Evolutionary conservation across 2,329 filamentous ascomycete species (phyloP), one percentile per base, ranked within the genome.

Genomic region (Nemania sp.): DNA sequence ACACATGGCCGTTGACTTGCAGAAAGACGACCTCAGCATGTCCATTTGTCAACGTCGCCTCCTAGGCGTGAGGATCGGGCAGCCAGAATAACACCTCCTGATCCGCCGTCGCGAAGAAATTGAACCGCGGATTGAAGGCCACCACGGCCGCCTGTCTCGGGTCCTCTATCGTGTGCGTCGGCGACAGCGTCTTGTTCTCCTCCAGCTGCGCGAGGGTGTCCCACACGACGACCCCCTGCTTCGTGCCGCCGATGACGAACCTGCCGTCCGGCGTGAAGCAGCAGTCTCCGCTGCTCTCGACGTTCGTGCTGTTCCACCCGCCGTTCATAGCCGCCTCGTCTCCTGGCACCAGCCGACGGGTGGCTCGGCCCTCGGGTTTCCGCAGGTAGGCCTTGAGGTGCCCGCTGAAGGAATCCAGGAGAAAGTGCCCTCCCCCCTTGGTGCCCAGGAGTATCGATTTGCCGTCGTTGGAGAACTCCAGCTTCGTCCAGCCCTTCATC

Each of bases 401-500:
- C 40, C 94, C 95, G 43, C 91, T 87, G 73, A 97, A 98, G 1
- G 94, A 91, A 73, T 99, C 95, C n/a, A 99, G 80, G 2, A 99
- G 79, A 71, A 95, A 96, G 75, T 99, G 95, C 0, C 92, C 92
- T 53, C 83, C 83, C 6, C 90, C 91, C 50, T 89, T 91, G 2
- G 94, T 98, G 13, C 90, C 91, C 17, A 99, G 76, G 5, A 99
- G 82, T 49, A 99, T 77, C 62, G 86, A 86, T 72, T 96, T 96
- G 17, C 95, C 95, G 71, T 99, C 95, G 70, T 99, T 99, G 59
- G 91, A 95, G 73, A 99, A 98, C 70, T 97, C 92, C 43, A 99
- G 82, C 68, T 90, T 92, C 1, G 91, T 95, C 95, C 95, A 99
- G 11, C 88, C 88, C 54, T 83, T 83, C 62, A 85, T 79, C 1